Conservation (phyloP, 805 yeast genomes). For the Pichia rugopelliculosa region DNA sequence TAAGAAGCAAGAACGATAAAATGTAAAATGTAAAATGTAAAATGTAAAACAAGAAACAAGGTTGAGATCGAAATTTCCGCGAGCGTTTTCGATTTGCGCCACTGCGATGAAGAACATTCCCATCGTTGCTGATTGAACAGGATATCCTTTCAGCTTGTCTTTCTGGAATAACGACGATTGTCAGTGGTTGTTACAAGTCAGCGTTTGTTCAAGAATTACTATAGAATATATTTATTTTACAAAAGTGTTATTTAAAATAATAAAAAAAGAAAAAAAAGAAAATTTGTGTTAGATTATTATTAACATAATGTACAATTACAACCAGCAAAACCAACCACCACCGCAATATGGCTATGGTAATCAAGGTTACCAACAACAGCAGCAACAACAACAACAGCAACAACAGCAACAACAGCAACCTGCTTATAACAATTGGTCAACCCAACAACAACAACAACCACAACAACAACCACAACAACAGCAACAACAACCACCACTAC, state of each 20-base stretch:
- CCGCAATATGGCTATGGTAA: background rate
- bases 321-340: background rate
- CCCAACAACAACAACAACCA: constrained; percentile 22
- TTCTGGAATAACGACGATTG: background rate
- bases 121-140: background rate
- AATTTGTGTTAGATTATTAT: background rate
- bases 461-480: constrained; percentile 32
- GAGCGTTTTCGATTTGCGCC: background rate
- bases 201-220: background rate
- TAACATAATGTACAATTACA: background rate
- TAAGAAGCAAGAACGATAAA: too few species aligned
- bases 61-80: too few species aligned
- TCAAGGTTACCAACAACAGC: background rate
- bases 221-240: background rate
- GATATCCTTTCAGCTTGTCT: background rate
- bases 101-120: background rate
- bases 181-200: background rate
- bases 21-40: too few species aligned
- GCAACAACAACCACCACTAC: constrained; percentile 25
- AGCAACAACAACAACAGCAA: background rate
- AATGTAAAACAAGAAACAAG: too few species aligned
- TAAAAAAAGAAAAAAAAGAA: background rate
- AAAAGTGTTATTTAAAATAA: background rate
- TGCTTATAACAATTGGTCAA: constrained; percentile 20
- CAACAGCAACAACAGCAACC: constrained; percentile 16